Evolutionary conservation across 345 rosid genomes (phyloP), one percentile per base, ranked within the genome.

Genomic region (Turnera subulata): DNA sequence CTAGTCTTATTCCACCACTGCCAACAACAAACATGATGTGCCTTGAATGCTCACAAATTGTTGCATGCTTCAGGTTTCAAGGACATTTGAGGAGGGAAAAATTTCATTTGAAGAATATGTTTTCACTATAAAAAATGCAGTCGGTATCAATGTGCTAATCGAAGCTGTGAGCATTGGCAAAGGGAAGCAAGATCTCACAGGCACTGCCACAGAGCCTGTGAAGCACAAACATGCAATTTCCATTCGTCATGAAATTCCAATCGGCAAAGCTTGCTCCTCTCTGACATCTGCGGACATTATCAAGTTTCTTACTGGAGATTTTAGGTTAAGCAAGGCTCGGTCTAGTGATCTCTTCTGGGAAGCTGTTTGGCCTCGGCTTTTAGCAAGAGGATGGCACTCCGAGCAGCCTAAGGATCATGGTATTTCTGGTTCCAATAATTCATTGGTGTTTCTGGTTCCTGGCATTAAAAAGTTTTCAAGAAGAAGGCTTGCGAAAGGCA

Each of bases 341-440:
- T 84, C 92, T 43, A 75, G 71, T 60, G 90, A 86, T 72, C 84
- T 90, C 61, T 86, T 90, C 70, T 90, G 93, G 97, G 97, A 90
- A 75, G 97, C 95, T 58, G 95, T 86, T 37, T 90, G 95, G 97
- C 97, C 95, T 25, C 90, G 93, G 42, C 68, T 90, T 51, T 73
- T 90, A 63, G 95, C 90, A 51, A 77, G 85, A 64, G 97, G 95
- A 32, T 90, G 97, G 97, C 95, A 83, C 61, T 90, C 95, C 11
- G 92, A 90, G 81, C 83, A 84, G 70, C 95, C 90, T 1, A 68
- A 71, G 29, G 71, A 75, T 60, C 62, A 73, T 47, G 72, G 73
- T 8, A 50, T 59, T 55, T 42, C 52, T 37, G 57, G 58, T 59
- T 71, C 68, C 35, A 84, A 64, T 69, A 67, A 80, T 62, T 74